Conservation (phyloP, 2,329 filamentous ascomycete species). For the Tricladium varicosporioides region DNA sequence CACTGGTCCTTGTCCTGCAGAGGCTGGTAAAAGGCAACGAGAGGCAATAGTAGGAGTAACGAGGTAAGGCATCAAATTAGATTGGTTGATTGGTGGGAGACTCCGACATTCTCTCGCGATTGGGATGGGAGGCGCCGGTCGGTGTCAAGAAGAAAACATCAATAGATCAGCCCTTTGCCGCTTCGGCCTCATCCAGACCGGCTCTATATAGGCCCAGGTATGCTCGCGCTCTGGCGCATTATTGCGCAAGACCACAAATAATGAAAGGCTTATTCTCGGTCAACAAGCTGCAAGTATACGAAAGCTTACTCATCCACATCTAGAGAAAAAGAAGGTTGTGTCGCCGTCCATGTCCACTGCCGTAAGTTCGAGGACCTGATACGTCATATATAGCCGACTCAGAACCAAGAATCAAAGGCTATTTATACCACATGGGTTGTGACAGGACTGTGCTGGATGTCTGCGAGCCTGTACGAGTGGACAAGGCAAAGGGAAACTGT, state of each 20-base stretch:
- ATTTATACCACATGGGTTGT: not conserved
- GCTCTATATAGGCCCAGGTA: no score
- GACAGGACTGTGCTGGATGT: not conserved
- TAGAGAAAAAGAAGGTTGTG: not conserved
- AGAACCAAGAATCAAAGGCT: not conserved
- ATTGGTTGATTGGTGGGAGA: not conserved
- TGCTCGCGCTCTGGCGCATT: no score
- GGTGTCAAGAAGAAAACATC: not conserved
- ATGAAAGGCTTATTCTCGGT: no score
- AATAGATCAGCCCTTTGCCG: not conserved
- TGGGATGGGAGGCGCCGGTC: not conserved
- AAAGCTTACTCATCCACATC: not conserved
- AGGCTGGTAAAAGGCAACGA: constrained; percentile 1
- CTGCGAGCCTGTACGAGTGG: no score
- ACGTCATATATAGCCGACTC: constrained; percentile 3
- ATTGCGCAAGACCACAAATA: no score
- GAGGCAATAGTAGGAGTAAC: constrained; percentile 3
- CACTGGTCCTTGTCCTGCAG: constrained; percentile 3
- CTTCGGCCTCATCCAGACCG: no score
- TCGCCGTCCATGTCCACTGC: constrained; percentile 6
- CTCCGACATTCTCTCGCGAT: not conserved
- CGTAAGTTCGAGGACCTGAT: constrained; percentile 1
- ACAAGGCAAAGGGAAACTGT: no score
- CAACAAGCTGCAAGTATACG: no score
- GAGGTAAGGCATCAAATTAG: constrained; percentile 10